Evolutionary conservation across 257 asterid species (phyloP).

Genomic region (Prunella vulgaris): DNA sequence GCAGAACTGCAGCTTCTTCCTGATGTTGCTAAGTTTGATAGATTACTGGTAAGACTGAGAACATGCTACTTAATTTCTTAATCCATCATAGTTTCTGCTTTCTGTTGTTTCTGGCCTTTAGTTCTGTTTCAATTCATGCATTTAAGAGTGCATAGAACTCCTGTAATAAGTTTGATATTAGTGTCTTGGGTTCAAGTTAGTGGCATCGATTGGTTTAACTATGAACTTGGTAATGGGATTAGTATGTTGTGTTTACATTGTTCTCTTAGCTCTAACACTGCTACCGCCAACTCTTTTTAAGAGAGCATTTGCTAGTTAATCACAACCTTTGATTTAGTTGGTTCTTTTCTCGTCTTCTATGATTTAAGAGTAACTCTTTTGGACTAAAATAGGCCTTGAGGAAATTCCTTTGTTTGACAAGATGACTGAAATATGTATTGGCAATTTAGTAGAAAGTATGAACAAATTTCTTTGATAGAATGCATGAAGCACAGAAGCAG

Average conservation of each 20-base stretch:
- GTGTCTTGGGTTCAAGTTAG: constrained; percentile 2
- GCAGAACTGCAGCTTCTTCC: constrained; percentile 51
- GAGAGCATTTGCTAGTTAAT: background rate
- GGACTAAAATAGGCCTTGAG: background rate
- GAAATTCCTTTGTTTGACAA: background rate
- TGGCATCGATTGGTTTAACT: background rate
- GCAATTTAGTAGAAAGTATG: background rate
- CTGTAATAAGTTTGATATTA: background rate
- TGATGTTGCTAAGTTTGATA: constrained; percentile 60
- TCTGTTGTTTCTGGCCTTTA: constrained; percentile 12
- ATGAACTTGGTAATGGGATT: constrained; percentile 10
- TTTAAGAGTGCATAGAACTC: background rate
- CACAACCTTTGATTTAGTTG: background rate
- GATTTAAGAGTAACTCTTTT: background rate
- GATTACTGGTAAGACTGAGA: constrained; percentile 68
- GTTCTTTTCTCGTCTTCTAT: background rate
- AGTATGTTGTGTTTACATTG: background rate
- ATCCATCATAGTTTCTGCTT: background rate
- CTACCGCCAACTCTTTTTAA: background rate
- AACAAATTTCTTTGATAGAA: background rate
- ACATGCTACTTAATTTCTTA: constrained; percentile 11
- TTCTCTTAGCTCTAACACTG: background rate
- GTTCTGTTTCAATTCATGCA: background rate
- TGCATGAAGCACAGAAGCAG: background rate
- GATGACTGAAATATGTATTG: background rate